phyloP scores from a whole-genome alignment of 1,284 basidiomycete species.

The Boletellus deceptivus region DNA sequence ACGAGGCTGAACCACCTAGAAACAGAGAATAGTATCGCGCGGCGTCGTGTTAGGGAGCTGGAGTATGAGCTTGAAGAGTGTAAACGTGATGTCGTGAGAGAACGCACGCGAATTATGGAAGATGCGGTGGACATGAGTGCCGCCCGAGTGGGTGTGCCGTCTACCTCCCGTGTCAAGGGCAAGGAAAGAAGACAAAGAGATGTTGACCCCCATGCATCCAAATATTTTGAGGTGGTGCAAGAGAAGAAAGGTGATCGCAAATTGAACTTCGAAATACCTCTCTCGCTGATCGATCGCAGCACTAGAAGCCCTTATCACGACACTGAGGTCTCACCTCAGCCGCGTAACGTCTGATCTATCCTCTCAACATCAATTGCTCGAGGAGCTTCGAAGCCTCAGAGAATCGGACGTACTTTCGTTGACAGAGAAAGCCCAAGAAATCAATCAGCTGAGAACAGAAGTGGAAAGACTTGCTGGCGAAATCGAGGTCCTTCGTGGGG shows the following conservation, averaged over 20 bases:
- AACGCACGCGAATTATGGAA: conserved; percentile 61
- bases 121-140: conserved; percentile 40
- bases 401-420: conserved; percentile 62
- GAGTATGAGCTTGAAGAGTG: conserved; percentile 79
- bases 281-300: conserved; percentile 42
- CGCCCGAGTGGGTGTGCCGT: conserved; percentile 15
- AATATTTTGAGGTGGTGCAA: conserved; percentile 73
- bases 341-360: conserved; percentile 77
- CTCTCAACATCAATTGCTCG: conserved; percentile 62
- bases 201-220: conserved; percentile 40
- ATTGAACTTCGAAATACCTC: neutral
- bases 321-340: conserved; percentile 69
- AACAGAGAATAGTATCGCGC: conserved; percentile 76
- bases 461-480: conserved; percentile 78
- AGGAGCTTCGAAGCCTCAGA: conserved; percentile 62
- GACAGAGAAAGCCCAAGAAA: conserved; percentile 59
- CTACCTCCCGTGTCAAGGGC: conserved; percentile 30
- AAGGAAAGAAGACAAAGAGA: conserved; percentile 37
- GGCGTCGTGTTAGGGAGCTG: conserved; percentile 75
- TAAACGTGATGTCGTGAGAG: conserved; percentile 65
- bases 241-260: conserved; percentile 73
- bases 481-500: conserved; percentile 76
- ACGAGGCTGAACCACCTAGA: conserved; percentile 68
- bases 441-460: conserved; percentile 59
- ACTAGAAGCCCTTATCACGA: conserved; percentile 72